phyloP scores from a whole-genome alignment of 139 green algal genomes.

The Eudorina sp. region DNA sequence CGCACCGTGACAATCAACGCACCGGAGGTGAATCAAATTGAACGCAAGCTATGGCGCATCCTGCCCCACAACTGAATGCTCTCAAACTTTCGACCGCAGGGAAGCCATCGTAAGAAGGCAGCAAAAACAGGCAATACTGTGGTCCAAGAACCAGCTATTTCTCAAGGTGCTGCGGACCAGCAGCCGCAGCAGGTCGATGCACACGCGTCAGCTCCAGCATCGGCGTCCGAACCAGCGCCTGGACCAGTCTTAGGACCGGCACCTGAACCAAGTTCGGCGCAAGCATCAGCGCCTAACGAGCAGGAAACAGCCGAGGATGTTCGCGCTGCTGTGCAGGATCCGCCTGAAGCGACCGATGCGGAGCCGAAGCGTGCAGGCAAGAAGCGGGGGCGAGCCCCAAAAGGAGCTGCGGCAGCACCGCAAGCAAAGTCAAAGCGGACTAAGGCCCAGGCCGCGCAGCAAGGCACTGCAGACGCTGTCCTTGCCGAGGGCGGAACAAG shows the following conservation, averaged over 20 bases:
- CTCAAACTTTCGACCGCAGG: constrained; percentile 18
- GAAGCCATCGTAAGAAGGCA: constrained; percentile 5
- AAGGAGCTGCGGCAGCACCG: not conserved
- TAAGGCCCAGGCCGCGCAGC: not conserved
- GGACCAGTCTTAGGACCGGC: not conserved
- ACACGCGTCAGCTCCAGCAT: not conserved
- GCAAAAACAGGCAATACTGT: not conserved
- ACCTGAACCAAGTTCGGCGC: not conserved
- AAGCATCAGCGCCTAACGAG: not conserved
- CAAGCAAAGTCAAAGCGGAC: constrained; percentile 28
- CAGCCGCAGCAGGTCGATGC: not conserved
- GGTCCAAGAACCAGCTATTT: too few relatives aligned
- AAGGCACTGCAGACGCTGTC: too few relatives aligned
- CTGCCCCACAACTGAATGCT: too few relatives aligned
- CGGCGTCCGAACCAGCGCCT: too few relatives aligned
- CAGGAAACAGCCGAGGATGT: not conserved
- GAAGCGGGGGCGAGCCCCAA: not conserved
- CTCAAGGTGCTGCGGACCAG: too few relatives aligned
- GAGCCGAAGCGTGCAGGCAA: not conserved
- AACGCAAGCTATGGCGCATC: too few relatives aligned
- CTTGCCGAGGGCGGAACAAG: too few relatives aligned
- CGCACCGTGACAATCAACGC: not conserved
- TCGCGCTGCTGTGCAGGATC: not conserved
- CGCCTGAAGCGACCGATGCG: not conserved
- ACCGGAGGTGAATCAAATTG: constrained; percentile 25